Evolutionary conservation across 345 rosid species (phyloP), one percentile per base, ranked within the genome.

Genomic region (Murraya paniculata): DNA sequence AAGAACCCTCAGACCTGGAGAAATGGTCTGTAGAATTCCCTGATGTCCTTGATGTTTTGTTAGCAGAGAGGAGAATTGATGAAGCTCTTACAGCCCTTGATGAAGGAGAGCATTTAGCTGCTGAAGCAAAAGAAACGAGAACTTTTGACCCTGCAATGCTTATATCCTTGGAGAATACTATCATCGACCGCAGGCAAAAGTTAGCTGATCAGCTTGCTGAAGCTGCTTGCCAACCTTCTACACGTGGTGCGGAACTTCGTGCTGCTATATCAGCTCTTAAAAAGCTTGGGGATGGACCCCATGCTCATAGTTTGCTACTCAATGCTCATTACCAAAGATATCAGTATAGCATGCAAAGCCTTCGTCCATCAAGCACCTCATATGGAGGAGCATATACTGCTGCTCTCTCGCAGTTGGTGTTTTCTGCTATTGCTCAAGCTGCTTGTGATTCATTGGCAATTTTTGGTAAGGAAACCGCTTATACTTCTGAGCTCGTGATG

Each of bases 311-410:
- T 80, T 88, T 97, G 86, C 94, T 97, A 55, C 94, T 97, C 58
- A 88, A 91, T 84, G 96, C 99, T 8, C 98, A 97, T 84, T 89
- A 81, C 74, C 97, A 89, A 71, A 89, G 96, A 83, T 97, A 88
- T 80, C 96, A 89, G 64, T 94, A 91, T 86, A 92, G 89, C 84
- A 94, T 91, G 98, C 99, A 90, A 84, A 93, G 90, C 86, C 94
- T 97, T 76, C 93, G 93, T 68, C 99, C 99, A 18, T 97, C 98
- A 38, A 93, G 92, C 88, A 91, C 98, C 78, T 97, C 98, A 39
- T 92, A 90, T 80, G 99, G 99, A 77, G 99, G 99, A 80, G 99
- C 99, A 39, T 97, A 97, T 82, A 97, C 98, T 79, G 99, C 99
- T 81, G 98, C 98, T 28, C 94, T 97, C 36, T 91, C 99, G 31